These are phyloP conservation scores for Penicillium sp. DNA, from an alignment of 2,329 filamentous ascomycete genomes.

Conservation along the genomic window DNA sequence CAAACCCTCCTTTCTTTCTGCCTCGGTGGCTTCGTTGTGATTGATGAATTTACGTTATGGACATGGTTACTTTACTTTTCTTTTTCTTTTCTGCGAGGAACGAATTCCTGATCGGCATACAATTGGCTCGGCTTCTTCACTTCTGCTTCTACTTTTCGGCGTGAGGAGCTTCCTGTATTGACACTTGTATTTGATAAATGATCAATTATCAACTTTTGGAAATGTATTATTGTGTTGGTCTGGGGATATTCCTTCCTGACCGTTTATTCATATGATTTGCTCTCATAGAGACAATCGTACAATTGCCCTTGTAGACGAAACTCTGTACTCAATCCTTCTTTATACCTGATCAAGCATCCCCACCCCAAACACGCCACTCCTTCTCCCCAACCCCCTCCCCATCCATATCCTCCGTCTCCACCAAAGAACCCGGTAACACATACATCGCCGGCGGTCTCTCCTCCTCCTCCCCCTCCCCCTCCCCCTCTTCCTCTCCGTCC, in stretches of 20 bases:
- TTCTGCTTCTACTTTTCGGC: constrained; percentile 8
- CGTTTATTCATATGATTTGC: background rate
- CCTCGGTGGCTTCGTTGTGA: constrained; percentile 5
- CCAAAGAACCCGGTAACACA: constrained; percentile 64
- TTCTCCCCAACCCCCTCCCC: constrained; percentile 41
- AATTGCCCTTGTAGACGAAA: background rate
- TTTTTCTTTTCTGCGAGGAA: background rate
- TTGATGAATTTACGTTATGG: constrained; percentile 27
- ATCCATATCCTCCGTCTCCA: constrained; percentile 63
- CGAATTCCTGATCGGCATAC: background rate
- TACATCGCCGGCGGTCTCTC: constrained; percentile 60
- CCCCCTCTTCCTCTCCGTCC: background rate
- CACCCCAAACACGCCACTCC: constrained; percentile 45
- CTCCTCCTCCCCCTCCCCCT: constrained; percentile 26
- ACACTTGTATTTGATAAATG: constrained; percentile 1
- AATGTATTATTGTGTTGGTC: background rate
- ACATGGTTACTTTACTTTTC: constrained; percentile 21
- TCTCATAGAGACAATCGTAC: background rate
- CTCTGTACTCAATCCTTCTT: background rate
- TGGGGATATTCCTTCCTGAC: background rate
- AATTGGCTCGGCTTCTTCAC: background rate
- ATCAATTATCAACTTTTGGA: background rate
- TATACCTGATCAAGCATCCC: background rate
- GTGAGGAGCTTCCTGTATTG: constrained; percentile 5
- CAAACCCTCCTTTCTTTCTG: constrained; percentile 6